Conservation (phyloP, 2,329 filamentous ascomycete genomes). For the Fusarium temperatum region DNA sequence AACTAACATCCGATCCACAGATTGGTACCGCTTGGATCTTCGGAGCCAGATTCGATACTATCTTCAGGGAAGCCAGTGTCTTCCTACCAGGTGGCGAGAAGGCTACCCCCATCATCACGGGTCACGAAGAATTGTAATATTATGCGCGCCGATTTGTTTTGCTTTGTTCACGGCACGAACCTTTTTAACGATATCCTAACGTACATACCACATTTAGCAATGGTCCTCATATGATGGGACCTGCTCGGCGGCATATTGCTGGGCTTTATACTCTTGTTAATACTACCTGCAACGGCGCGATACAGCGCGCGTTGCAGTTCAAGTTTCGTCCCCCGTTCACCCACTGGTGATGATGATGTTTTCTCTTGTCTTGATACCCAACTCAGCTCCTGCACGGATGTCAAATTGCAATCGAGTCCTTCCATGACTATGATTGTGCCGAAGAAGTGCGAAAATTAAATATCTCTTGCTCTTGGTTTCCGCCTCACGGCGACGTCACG, state of each 20-base stretch:
- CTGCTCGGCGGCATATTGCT: slow-evolving; percentile 15
- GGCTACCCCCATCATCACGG: slow-evolving; percentile 40
- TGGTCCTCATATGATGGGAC: slow-evolving; percentile 18
- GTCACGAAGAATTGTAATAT: slow-evolving; percentile 50
- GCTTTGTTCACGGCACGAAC: slow-evolving; percentile 29
- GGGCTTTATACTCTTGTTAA: slow-evolving; percentile 41
- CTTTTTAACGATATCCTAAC: slow-evolving; percentile 44
- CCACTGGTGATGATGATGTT: background rate
- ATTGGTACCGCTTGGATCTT: slow-evolving; percentile 79
- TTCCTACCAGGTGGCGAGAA: slow-evolving; percentile 36
- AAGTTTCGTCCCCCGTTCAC: slow-evolving; percentile 18
- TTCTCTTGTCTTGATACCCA: background rate
- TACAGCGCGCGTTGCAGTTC: slow-evolving; percentile 28
- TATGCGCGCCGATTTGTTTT: slow-evolving; percentile 20
- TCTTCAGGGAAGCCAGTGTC: slow-evolving; percentile 42
- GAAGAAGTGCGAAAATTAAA: slow-evolving; percentile 96
- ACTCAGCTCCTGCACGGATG: slow-evolving; percentile 81
- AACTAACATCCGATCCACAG: slow-evolving; percentile 55
- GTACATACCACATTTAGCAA: slow-evolving; percentile 38
- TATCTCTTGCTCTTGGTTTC: slow-evolving; percentile 44
- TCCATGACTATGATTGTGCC: slow-evolving; percentile 93
- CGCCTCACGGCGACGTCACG: slow-evolving; percentile 40
- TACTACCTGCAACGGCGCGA: slow-evolving; percentile 34
- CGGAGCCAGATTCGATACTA: slow-evolving; percentile 80
- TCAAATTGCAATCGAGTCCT: slow-evolving; percentile 97